These are phyloP conservation scores for Saxispiralis lemnorum DNA, from an alignment of 495 filamentous ascomycete species.

Conservation along the genomic window DNA sequence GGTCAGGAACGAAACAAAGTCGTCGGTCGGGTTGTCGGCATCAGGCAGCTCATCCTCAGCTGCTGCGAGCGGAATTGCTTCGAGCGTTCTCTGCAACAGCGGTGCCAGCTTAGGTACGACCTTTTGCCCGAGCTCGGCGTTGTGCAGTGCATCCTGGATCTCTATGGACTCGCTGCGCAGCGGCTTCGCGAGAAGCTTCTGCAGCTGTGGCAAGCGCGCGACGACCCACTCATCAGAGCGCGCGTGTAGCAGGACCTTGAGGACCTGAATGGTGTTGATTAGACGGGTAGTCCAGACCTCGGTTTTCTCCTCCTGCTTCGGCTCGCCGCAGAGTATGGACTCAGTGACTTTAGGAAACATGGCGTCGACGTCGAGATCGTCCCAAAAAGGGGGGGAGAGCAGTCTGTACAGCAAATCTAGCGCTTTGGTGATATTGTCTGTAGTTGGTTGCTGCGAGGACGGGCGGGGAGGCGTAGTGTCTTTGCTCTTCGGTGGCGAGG, in stretches of 20 bases:
- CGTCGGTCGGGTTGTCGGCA: conserved; percentile 48
- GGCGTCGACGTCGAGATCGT: conserved; percentile 66
- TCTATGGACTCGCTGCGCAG: conserved; percentile 74
- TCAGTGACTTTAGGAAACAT: conserved; percentile 81
- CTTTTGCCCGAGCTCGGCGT: conserved; percentile 46
- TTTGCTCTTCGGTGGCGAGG: conserved; percentile 49
- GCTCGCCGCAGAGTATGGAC: conserved; percentile 43
- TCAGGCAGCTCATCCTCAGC: conserved; percentile 78
- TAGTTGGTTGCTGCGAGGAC: conserved; percentile 30
- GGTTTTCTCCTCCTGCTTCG: conserved; percentile 38
- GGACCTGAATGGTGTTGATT: conserved; percentile 79
- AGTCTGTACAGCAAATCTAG: conserved; percentile 69
- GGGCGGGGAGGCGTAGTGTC: conserved; percentile 25
- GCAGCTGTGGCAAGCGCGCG: conserved; percentile 52
- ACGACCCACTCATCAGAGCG: conserved; percentile 83
- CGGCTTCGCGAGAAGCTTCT: conserved; percentile 80
- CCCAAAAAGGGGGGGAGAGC: conserved; percentile 77
- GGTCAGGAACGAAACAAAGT: conserved; percentile 68
- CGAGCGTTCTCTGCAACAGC: conserved; percentile 61
- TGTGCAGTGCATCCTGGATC: conserved; percentile 78
- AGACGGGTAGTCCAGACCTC: conserved; percentile 51
- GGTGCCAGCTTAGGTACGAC: conserved; percentile 43
- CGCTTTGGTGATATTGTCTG: conserved; percentile 72
- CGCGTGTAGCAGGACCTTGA: conserved; percentile 69
- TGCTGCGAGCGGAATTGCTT: conserved; percentile 60